Percentiles rank a stretch among this genome's conserved stretches.
These are phyloP conservation scores for Macrophomina pseudophaseolina DNA, from an alignment of 2,329 filamentous ascomycete species.

Conservation along the genomic window DNA sequence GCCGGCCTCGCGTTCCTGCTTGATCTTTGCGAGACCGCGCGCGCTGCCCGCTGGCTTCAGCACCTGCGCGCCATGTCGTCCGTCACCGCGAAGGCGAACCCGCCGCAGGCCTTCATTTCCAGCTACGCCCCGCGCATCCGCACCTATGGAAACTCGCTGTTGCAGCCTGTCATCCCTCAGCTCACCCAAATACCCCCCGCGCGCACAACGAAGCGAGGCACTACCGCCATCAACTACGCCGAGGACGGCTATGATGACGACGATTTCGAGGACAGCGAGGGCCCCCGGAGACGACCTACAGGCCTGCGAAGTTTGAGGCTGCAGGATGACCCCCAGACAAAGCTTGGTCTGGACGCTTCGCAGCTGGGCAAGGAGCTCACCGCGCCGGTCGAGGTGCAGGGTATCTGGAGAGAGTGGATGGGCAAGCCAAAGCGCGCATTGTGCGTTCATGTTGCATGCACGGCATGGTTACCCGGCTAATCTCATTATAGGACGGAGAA, in stretches of 20 bases:
- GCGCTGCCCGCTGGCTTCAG: slow-evolving; percentile 33
- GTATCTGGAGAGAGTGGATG: slow-evolving; percentile 96
- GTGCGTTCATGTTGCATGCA: slow-evolving; percentile 46
- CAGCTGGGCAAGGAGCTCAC: slow-evolving; percentile 83
- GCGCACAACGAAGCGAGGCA: slow-evolving; percentile 95
- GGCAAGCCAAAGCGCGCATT: slow-evolving; percentile 64
- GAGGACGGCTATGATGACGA: slow-evolving; percentile 93
- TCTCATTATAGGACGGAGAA: slow-evolving; percentile 55
- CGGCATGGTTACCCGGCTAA: background rate
- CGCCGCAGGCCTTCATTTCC: slow-evolving; percentile 86
- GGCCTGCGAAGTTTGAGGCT: slow-evolving; percentile 78
- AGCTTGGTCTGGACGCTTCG: slow-evolving; percentile 69
- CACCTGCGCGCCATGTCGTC: slow-evolving; percentile 42
- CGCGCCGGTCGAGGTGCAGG: slow-evolving; percentile 81
- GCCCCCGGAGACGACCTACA: slow-evolving; percentile 69
- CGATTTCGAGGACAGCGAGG: slow-evolving; percentile 75
- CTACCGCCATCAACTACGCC: slow-evolving; percentile 95
- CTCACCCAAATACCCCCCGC: slow-evolving; percentile 70
- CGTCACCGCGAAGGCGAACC: slow-evolving; percentile 49
- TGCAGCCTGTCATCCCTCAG: slow-evolving; percentile 80
- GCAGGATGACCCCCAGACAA: slow-evolving; percentile 67
- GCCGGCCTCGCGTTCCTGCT: slow-evolving; percentile 14
- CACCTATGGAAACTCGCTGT: slow-evolving; percentile 87
- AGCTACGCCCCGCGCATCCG: slow-evolving; percentile 91
- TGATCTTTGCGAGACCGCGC: slow-evolving; percentile 16